Evolutionary conservation across 495 filamentous ascomycete species (phyloP).

Genomic region (Extremus antarcticus): DNA sequence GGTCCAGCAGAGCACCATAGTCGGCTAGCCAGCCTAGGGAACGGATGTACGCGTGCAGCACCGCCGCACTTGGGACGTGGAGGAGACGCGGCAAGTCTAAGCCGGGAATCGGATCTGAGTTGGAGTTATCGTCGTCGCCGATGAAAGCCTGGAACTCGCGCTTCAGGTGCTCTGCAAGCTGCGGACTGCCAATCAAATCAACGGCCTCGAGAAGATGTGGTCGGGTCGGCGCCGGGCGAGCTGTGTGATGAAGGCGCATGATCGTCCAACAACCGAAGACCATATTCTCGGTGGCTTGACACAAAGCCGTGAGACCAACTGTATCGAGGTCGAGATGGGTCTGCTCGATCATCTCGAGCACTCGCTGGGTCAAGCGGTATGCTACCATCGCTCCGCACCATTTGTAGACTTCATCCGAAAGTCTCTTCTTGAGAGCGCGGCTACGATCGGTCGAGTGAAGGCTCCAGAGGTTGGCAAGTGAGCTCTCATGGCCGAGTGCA

Average conservation of each 20-base stretch:
- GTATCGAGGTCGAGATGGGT: conserved; percentile 21
- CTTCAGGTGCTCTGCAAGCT: background rate
- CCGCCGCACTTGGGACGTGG: conserved; percentile 10
- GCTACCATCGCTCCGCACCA: conserved; percentile 3
- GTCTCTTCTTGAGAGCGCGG: background rate
- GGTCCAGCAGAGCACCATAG: conserved; percentile 23
- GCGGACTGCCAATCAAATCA: conserved; percentile 1
- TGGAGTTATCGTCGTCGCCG: background rate
- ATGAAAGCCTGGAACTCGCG: background rate
- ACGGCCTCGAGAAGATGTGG: background rate
- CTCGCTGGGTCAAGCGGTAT: conserved; percentile 1
- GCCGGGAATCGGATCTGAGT: background rate
- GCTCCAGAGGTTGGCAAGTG: conserved; percentile 1
- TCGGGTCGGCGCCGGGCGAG: background rate
- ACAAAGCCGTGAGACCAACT: conserved; percentile 20
- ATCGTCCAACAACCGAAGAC: conserved; percentile 7
- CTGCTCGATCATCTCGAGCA: conserved; percentile 2
- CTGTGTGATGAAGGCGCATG: background rate
- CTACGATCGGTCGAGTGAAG: background rate
- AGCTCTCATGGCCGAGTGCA: conserved; percentile 5
- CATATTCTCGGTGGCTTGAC: conserved; percentile 6
- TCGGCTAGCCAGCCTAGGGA: conserved; percentile 26
- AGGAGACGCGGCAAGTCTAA: conserved; percentile 13
- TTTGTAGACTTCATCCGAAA: background rate
- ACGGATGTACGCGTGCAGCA: conserved; percentile 31